Base-by-base conservation (phyloP, 768 basidiomycete species). In the Pholiota molesta region DNA sequence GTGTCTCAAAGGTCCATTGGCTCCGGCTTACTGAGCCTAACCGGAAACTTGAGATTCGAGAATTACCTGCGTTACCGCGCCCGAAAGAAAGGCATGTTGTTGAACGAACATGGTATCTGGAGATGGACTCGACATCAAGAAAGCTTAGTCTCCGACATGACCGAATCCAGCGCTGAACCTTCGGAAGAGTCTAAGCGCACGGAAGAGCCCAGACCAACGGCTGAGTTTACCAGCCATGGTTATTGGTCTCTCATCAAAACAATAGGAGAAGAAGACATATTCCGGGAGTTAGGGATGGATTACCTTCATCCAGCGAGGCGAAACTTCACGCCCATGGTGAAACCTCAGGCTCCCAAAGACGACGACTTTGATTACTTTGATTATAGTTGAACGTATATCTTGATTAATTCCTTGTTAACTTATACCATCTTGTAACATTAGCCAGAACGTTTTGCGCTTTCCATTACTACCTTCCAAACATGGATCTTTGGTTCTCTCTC, bases 81-180 rank as follows among this genome's bases (percentile, higher is more conserved):
- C 0, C 56, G 66, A 6, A 75, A 73, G 47, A 66, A 77, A 2
- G 83, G 82, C 16, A 65, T 88, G 67, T 75, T 80, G 35, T 76
- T 91, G 29, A 83, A 88, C 65, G 85, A 87, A 65, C 83, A 78
- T 63, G 90, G 89, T 13, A 74, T 91, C 3, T 91, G 90, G 90
- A 77, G 73, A 54, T 88, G 86, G 85, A 72, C 33, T 13, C 29
- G 10, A 63, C 62, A 26, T 59, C 57, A 49, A 11, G 13, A 10
- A 49, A 21, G 19, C 19, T 3, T 26, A 28, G 19, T 19, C 2
- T 26, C 23, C 21, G 47, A 49, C 14, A 26, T 49, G 47, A 21
- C 47, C 47, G 47, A 49, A 49, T 49, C 21, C 31, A 19, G 8
- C 19, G 11, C 47, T 33, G 33, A 28, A 8, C 44, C 33, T 53